A percentile compares a stretch with the other conserved stretches of the same genome.
These are phyloP conservation scores for Aspergillus cristatus DNA, from an alignment of 495 filamentous ascomycete species.

Conservation along the genomic window DNA sequence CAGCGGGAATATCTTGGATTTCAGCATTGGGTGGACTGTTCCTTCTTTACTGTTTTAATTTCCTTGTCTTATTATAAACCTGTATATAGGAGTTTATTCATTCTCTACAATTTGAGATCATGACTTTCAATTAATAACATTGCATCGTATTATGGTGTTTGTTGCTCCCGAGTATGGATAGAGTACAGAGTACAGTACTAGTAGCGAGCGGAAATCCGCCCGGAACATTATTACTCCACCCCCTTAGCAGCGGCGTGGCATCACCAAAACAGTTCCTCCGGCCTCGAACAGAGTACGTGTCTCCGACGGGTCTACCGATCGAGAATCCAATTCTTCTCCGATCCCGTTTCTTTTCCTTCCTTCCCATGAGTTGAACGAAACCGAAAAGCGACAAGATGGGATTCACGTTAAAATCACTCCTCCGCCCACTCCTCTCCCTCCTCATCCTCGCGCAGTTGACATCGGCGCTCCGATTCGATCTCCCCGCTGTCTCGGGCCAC, in stretches of 20 bases:
- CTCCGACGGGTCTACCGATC: too few relatives aligned
- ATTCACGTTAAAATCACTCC: conserved; percentile 27
- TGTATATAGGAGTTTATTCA: neutral
- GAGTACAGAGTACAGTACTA: too few relatives aligned
- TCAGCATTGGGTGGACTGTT: conserved; percentile 2
- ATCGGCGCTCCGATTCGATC: conserved; percentile 86
- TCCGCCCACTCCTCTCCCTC: conserved; percentile 16
- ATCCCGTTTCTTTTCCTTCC: too few relatives aligned
- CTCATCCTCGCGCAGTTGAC: conserved; percentile 48
- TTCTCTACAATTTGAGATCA: neutral
- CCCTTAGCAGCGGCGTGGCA: conserved; percentile 20
- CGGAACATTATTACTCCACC: conserved; percentile 7
- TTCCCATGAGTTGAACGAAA: too few relatives aligned
- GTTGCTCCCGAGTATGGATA: too few relatives aligned
- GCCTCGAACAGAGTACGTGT: too few relatives aligned
- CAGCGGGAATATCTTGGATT: neutral
- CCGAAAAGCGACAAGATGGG: neutral
- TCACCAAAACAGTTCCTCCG: conserved; percentile 12
- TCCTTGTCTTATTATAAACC: neutral
- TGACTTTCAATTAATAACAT: too few relatives aligned
- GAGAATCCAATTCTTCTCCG: too few relatives aligned
- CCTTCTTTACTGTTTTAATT: neutral
- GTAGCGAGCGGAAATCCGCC: too few relatives aligned
- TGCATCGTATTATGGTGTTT: too few relatives aligned
- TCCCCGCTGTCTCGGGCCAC: conserved; percentile 56